A percentile compares a stretch with the other conserved stretches of the same genome.
These are phyloP conservation scores for Mycena latifolia DNA, from an alignment of 768 basidiomycete genomes.

Conservation along the genomic window DNA sequence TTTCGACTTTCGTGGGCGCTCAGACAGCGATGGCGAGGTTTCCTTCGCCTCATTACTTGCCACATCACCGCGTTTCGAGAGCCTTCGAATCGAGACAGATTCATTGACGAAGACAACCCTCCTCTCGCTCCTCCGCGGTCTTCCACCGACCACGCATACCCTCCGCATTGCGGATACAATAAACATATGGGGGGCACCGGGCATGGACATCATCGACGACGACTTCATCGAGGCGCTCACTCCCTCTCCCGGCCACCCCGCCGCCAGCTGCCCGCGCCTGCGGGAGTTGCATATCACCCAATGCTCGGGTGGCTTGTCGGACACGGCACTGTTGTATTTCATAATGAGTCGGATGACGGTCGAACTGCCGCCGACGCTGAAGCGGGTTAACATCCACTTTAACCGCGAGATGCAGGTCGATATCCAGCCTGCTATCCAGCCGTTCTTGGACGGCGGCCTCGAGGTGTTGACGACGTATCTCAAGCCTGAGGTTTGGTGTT, in stretches of 20 bases:
- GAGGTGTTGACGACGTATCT: no score
- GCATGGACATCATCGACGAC: neutral
- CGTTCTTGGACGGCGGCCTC: no score
- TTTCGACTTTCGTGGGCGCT: slow-evolving; percentile 5
- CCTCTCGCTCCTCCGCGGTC: slow-evolving; percentile 8
- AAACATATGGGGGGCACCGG: neutral
- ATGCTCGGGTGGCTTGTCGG: neutral
- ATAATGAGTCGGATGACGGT: neutral
- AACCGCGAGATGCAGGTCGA: no score
- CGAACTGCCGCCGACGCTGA: no score
- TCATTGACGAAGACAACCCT: slow-evolving; percentile 7
- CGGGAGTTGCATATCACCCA: neutral
- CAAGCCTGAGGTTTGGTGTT: no score
- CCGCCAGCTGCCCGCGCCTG: slow-evolving; percentile 1
- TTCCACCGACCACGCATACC: slow-evolving; percentile 6
- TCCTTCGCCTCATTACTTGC: neutral
- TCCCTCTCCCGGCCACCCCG: neutral
- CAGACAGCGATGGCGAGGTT: neutral
- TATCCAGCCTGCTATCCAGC: no score
- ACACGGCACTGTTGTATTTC: slow-evolving; percentile 13
- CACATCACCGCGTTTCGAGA: slow-evolving; percentile 12
- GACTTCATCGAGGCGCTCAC: neutral
- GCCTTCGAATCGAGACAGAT: slow-evolving; percentile 4
- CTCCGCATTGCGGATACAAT: slow-evolving; percentile 3
- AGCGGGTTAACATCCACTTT: no score